Evolutionary conservation across 768 basidiomycete species (phyloP).

Genomic region (Leccinellum albellum): DNA sequence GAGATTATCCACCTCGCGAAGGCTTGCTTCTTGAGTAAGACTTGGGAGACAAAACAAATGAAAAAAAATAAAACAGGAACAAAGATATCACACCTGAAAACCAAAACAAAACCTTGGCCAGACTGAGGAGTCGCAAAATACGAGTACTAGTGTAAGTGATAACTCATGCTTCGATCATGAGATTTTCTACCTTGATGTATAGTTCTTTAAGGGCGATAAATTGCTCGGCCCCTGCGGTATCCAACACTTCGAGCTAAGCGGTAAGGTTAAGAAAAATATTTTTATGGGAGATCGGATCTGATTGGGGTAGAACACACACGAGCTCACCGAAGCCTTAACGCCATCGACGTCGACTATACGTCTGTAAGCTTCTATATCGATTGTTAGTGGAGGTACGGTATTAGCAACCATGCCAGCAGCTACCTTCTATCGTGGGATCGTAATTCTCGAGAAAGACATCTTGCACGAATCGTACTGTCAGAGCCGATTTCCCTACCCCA

Average conservation of each 20-base stretch:
- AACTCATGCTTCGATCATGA: neutral
- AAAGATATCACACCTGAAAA: conserved; percentile 58
- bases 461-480: conserved; percentile 75
- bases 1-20: conserved; percentile 75
- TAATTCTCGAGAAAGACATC: conserved; percentile 73
- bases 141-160: neutral
- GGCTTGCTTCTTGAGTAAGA: conserved; percentile 75
- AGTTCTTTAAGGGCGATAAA: conserved; percentile 78
- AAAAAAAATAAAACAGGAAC: neutral
- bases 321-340: conserved; percentile 52
- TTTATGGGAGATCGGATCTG: conserved; percentile 1
- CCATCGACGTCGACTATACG: conserved; percentile 64
- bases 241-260: conserved; percentile 69
- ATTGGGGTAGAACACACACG: conserved; percentile 17
- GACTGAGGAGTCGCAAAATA: conserved; percentile 37
- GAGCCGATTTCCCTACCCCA: conserved; percentile 84
- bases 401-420: conserved; percentile 4
- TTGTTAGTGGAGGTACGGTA: conserved; percentile 7
- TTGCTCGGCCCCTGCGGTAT: conserved; percentile 85
- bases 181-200: conserved; percentile 63
- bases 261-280: conserved; percentile 13
- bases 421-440: conserved; percentile 84
- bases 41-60: conserved; percentile 34
- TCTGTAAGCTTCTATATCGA: conserved; percentile 62
- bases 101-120: conserved; percentile 75